These are phyloP conservation scores for Nicotiana sylvestris DNA, from an alignment of 257 asterid species.

Conservation along the genomic window DNA sequence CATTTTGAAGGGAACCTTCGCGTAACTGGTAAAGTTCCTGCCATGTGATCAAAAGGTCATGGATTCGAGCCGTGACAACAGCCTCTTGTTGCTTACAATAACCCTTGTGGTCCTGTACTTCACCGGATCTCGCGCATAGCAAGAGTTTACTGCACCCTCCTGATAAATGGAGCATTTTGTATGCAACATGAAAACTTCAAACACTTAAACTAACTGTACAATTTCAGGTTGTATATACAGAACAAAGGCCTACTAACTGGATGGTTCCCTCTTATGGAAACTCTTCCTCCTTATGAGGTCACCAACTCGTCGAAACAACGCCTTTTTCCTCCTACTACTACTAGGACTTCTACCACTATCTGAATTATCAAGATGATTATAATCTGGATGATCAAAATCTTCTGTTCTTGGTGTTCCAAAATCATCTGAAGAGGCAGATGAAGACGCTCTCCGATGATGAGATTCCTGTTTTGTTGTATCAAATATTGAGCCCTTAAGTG, in stretches of 20 bases:
- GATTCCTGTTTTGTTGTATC: slow-evolving; percentile 44
- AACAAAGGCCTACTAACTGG: neutral
- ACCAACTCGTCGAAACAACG: slow-evolving; percentile 65
- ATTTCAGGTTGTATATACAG: neutral
- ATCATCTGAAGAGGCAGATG: slow-evolving; percentile 31
- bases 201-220: neutral
- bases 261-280: slow-evolving; percentile 35
- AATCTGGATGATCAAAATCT: slow-evolving; percentile 27
- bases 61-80: too few relatives aligned
- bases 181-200: neutral
- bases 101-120: too few relatives aligned
- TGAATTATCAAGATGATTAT: slow-evolving; percentile 30
- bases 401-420: slow-evolving; percentile 29
- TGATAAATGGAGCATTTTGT: neutral
- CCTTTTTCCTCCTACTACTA: slow-evolving; percentile 31
- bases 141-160: too few relatives aligned
- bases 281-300: slow-evolving; percentile 50
- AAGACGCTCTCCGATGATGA: slow-evolving; percentile 24
- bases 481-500: slow-evolving; percentile 63
- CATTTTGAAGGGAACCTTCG: too few relatives aligned
- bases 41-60: too few relatives aligned
- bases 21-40: too few relatives aligned
- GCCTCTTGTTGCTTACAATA: too few relatives aligned
- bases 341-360: slow-evolving; percentile 33
- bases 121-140: too few relatives aligned